Conservation (phyloP, 441 rosid species). For the Hypseocharis bilobata region DNA sequence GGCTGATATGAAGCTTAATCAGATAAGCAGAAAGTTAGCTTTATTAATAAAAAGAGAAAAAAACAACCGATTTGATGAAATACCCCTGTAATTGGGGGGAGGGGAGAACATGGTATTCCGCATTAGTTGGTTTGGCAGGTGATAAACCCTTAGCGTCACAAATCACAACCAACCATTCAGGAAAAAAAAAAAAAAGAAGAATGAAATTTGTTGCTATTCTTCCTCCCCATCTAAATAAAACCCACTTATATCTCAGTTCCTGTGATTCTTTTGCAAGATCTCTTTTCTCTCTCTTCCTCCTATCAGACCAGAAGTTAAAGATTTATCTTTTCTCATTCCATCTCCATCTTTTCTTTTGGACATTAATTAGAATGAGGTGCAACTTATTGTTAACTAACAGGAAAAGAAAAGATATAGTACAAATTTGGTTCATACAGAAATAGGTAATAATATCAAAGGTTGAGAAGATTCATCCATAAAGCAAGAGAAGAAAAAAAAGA, state of each 20-base stretch:
- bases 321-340: constrained; percentile 6
- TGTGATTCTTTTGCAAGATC: constrained; percentile 9
- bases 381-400: not conserved
- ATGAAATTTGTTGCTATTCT: not conserved
- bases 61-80: too few species aligned
- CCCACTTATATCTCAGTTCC: constrained; percentile 17
- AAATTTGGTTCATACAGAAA: too few species aligned
- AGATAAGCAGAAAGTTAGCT: too few species aligned
- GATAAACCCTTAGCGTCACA: not conserved
- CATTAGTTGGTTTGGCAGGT: not conserved
- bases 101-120: too few species aligned
- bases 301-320: not conserved
- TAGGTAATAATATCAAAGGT: too few species aligned
- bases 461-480: not conserved
- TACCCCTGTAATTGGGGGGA: too few species aligned
- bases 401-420: not conserved
- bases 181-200: not conserved
- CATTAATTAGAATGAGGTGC: not conserved
- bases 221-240: not conserved
- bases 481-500: not conserved
- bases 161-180: not conserved
- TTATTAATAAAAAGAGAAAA: too few species aligned
- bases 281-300: constrained; percentile 10
- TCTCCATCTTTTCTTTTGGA: constrained; percentile 5
- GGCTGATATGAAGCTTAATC: not conserved